Conservation (phyloP, 805 yeast genomes). For the Saturnispora diversa region DNA sequence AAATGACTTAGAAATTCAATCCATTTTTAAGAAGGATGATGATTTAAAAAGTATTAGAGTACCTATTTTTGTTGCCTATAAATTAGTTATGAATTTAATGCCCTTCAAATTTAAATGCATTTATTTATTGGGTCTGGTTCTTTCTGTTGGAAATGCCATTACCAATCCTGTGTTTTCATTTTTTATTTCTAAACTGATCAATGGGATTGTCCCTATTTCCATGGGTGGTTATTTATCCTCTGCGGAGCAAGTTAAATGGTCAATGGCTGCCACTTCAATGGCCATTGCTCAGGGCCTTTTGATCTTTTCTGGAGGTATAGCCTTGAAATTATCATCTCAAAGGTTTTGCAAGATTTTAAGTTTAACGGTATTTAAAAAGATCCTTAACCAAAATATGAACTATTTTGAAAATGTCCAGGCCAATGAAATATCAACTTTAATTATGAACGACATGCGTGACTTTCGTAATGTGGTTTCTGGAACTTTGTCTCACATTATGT, state of each 20-base stretch:
- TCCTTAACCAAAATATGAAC: conserved; percentile 43
- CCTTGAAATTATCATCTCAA: conserved; percentile 57
- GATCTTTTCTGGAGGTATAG: conserved; percentile 41
- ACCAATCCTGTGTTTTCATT: conserved; percentile 73
- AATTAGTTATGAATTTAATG: conserved; percentile 6
- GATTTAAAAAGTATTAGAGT: conserved; percentile 4
- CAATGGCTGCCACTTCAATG: conserved; percentile 53
- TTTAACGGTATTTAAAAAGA: conserved; percentile 36
- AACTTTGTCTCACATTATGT: conserved; percentile 46
- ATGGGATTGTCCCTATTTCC: conserved; percentile 48
- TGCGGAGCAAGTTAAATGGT: conserved; percentile 49
- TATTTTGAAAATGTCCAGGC: conserved; percentile 45
- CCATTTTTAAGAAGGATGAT: conserved; percentile 12
- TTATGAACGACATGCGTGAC: conserved; percentile 79
- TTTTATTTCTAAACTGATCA: conserved; percentile 61
- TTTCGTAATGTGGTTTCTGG: conserved; percentile 57
- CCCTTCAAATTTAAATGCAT: conserved; percentile 13
- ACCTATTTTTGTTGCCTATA: conserved; percentile 11
- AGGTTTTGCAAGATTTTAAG: conserved; percentile 55
- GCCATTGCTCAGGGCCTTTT: conserved; percentile 55
- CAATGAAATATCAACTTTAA: conserved; percentile 52
- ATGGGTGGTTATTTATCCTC: conserved; percentile 21
- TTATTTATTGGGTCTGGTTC: conserved; percentile 43
- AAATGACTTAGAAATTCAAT: conserved; percentile 4
- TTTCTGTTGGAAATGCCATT: conserved; percentile 51